Conservation (phyloP, 805 yeast species). For the Helenozyma baotianmanensis region DNA sequence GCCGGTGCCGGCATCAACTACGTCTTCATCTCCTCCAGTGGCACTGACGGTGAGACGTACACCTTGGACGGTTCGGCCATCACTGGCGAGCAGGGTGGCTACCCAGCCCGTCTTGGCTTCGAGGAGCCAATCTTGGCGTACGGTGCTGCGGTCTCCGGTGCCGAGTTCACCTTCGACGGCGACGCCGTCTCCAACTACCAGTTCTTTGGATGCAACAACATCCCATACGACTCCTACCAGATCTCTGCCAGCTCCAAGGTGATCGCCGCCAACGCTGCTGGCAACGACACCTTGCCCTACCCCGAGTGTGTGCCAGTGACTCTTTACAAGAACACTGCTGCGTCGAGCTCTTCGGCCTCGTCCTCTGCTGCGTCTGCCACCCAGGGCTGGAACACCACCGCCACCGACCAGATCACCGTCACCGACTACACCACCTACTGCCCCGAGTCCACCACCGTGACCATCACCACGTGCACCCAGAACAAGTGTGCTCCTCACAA, state of each 20-base stretch:
- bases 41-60: no score
- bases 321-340: background rate
- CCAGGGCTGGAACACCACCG: slow-evolving; percentile 21
- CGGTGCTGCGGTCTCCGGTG: no score
- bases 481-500: slow-evolving; percentile 21
- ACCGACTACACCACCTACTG: slow-evolving; percentile 37
- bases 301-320: slow-evolving; percentile 1
- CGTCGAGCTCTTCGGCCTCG: background rate
- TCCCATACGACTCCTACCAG: slow-evolving; percentile 1
- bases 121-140: no score
- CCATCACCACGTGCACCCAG: slow-evolving; percentile 28
- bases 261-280: background rate
- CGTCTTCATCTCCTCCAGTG: slow-evolving; percentile 3
- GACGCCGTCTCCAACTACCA: background rate
- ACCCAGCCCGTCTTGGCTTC: no score
- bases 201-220: slow-evolving; percentile 4
- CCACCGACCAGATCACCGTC: slow-evolving; percentile 24
- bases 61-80: no score
- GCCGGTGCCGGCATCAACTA: slow-evolving; percentile 15
- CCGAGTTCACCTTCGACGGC: background rate
- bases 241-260: background rate
- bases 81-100: no score
- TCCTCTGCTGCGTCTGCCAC: slow-evolving; percentile 19
- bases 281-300: slow-evolving; percentile 1
- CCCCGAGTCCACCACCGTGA: slow-evolving; percentile 30